Evolutionary conservation across 163 green algal genomes (phyloP).

Genomic region (Scenedesmus sp.): DNA sequence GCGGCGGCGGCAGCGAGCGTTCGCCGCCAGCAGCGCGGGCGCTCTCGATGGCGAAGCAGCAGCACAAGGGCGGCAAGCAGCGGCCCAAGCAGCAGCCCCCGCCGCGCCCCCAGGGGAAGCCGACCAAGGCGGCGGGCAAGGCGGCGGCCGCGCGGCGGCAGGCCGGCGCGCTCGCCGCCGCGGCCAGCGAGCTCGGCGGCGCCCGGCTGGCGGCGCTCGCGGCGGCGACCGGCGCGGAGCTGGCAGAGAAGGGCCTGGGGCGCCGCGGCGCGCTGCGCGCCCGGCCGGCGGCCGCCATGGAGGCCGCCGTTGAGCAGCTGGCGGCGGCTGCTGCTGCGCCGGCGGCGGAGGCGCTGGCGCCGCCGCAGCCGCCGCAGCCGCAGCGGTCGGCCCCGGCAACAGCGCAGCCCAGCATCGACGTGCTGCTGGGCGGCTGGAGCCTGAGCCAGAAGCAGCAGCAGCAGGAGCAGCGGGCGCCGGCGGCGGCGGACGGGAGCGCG

Average conservation of each 20-base stretch:
- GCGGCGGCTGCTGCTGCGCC: neutral
- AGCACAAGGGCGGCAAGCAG: constrained; percentile 10
- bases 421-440: constrained; percentile 16
- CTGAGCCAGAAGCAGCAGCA: neutral
- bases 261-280: neutral
- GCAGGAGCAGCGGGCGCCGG: neutral
- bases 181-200: neutral
- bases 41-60: too few relatives aligned
- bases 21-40: too few relatives aligned
- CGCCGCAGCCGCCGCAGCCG: neutral
- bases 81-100: neutral
- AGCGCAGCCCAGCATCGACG: neutral
- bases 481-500: neutral
- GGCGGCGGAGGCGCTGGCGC: neutral
- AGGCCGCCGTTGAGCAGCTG: neutral
- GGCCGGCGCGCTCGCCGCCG: neutral
- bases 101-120: neutral
- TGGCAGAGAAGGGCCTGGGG: constrained; percentile 11
- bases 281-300: neutral
- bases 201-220: neutral
- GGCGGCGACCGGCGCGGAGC: constrained; percentile 2
- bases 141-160: neutral
- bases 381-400: neutral
- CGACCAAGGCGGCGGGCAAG: neutral
- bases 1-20: too few relatives aligned